A percentile compares a stretch with the other conserved stretches of the same genome.
These are phyloP conservation scores for Paecilomyces dactylethromorphus DNA, from an alignment of 2,329 filamentous ascomycete genomes.

Conservation along the genomic window DNA sequence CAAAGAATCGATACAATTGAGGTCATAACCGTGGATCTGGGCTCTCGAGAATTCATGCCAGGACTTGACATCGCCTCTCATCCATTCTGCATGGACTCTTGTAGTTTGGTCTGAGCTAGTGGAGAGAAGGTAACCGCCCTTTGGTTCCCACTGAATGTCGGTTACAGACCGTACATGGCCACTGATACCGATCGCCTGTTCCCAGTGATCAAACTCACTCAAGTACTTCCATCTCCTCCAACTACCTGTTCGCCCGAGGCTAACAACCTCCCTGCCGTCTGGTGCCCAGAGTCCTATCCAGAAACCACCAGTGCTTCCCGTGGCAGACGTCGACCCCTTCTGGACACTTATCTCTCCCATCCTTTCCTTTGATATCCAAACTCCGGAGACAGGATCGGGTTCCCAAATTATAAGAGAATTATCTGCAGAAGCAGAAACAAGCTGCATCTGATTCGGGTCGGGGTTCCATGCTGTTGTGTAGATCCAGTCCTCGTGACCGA, in stretches of 20 bases:
- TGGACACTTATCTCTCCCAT: slow-evolving; percentile 90
- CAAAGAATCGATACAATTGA: slow-evolving; percentile 85
- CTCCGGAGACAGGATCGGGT: slow-evolving; percentile 71
- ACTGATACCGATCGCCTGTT: slow-evolving; percentile 67
- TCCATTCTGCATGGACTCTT: slow-evolving; percentile 77
- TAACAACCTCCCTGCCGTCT: slow-evolving; percentile 65
- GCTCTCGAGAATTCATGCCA: slow-evolving; percentile 97
- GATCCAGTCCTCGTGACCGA: slow-evolving; percentile 98
- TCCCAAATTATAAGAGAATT: slow-evolving; percentile 95
- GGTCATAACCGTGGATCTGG: slow-evolving; percentile 95
- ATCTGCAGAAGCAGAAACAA: slow-evolving; percentile 88
- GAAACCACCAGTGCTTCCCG: slow-evolving; percentile 90
- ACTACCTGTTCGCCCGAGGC: slow-evolving; percentile 83
- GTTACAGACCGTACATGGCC: slow-evolving; percentile 80
- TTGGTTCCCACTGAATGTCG: slow-evolving; percentile 74
- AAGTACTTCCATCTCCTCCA: slow-evolving; percentile 81
- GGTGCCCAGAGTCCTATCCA: slow-evolving; percentile 94
- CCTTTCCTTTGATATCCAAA: slow-evolving; percentile 81
- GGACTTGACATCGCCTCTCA: slow-evolving; percentile 44
- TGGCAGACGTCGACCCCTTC: slow-evolving; percentile 93
- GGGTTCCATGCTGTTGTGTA: slow-evolving; percentile 76
- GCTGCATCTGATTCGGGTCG: slow-evolving; percentile 52
- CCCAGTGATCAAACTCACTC: slow-evolving; percentile 59
- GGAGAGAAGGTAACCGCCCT: slow-evolving; percentile 78
- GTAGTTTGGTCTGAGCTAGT: slow-evolving; percentile 92